Evolutionary conservation across 805 yeast genomes (phyloP), one percentile per base, ranked within the genome.

Genomic region (Nakazawaea ishiwadae): DNA sequence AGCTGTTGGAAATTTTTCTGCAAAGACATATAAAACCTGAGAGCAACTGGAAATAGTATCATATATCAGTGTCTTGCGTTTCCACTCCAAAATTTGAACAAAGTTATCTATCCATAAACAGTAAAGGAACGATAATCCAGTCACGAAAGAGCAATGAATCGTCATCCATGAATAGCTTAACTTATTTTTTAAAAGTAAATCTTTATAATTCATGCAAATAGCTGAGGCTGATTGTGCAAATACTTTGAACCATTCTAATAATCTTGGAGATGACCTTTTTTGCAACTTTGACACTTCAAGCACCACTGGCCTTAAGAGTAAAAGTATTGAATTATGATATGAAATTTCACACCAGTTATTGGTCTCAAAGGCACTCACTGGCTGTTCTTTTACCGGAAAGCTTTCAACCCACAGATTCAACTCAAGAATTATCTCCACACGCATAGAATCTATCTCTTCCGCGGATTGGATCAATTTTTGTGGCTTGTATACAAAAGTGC

Each of bases 401-500:
- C 57, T 54, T 2, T 50, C 39, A 48, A 55, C 53, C 66, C 66
- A 63, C 15, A 50, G 50, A 36, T 59, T 61, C 33, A 62, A 42
- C 37, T 62, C 66, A 5, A 60, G 37, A 20, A 60, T 41, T 9
- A 62, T 62, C 35, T 53, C 54, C 6, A 54, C 50, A 28, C 65
- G 44, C 4, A 60, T 60, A 8, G 57, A 39, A 35, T 59, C 61
- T 8, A 47, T 40, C 26, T 54, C 59, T 21, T 56, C 56, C 5
- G 37, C 36, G 17, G 41, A 35, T 11, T 49, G 55, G 19, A 47
- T 31, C 24, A 51, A 28, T 28, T 42, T 48, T 14, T 47, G 27
- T 5, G 63, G 65, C 20, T 55, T 58, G 39, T 60, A 60, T 14
- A 62, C 60, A 44, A 60, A 60, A 0, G 62, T 48, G 35, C 59